Conservation (phyloP, 2,329 filamentous ascomycete genomes). For the Coccinonectria pachysandricola region DNA sequence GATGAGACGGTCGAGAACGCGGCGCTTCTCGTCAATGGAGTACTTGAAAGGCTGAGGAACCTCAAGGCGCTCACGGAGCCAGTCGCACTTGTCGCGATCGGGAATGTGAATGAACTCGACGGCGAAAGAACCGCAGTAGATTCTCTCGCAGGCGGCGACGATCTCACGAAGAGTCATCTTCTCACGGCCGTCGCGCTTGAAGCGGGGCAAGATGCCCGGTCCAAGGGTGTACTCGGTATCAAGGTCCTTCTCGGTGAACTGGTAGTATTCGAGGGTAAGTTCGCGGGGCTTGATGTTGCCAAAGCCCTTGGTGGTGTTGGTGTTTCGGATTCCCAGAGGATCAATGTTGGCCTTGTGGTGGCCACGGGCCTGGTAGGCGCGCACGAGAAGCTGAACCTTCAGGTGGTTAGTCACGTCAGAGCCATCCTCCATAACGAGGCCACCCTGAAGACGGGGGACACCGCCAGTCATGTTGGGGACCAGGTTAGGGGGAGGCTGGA, state of each 20-base stretch:
- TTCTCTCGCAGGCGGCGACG: constrained; percentile 80
- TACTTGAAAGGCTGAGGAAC: constrained; percentile 94
- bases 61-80: constrained; percentile 91
- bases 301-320: constrained; percentile 52
- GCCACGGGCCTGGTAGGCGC: constrained; percentile 94
- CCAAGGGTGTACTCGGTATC: constrained; percentile 87
- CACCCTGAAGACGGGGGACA: constrained; percentile 62
- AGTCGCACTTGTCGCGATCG: constrained; percentile 94
- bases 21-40: constrained; percentile 94
- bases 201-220: constrained; percentile 88
- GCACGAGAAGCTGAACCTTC: constrained; percentile 94
- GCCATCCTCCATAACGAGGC: constrained; percentile 56
- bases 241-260: constrained; percentile 88
- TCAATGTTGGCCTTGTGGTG: constrained; percentile 99
- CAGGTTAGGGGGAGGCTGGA: constrained; percentile 88
- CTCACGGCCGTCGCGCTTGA: constrained; percentile 76
- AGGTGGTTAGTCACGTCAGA: constrained; percentile 89
- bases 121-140: constrained; percentile 96
- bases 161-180: constrained; percentile 98
- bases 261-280: constrained; percentile 84
- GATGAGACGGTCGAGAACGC: constrained; percentile 93
- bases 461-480: constrained; percentile 73
- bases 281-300: constrained; percentile 85
- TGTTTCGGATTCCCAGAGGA: constrained; percentile 80
- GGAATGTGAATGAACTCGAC: constrained; percentile 99